A percentile compares a stretch with the other conserved stretches of the same genome.
phyloP scores from a whole-genome alignment of 2,329 filamentous ascomycete species.

The Trichoderma sp. region DNA sequence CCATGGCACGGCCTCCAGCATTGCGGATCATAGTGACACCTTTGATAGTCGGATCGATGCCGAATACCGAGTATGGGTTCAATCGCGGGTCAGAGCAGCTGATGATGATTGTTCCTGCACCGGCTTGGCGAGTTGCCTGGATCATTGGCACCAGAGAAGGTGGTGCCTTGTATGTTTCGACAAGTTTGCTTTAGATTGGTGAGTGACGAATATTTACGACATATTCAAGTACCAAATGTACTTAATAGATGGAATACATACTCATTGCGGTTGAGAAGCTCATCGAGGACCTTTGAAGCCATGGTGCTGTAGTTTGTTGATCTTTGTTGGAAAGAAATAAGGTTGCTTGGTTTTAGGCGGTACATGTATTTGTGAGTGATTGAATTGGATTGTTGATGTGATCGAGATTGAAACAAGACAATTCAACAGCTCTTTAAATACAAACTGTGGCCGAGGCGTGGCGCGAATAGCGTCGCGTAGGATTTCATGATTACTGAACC shows the following conservation, averaged over 20 bases:
- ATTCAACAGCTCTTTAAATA: neutral
- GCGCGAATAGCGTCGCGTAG: neutral
- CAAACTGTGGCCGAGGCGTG: neutral
- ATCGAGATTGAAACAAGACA: neutral
- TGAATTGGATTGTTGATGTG: neutral
- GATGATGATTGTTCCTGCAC: neutral
- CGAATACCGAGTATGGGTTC: neutral
- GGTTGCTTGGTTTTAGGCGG: neutral
- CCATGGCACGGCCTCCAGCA: slow-evolving; percentile 6
- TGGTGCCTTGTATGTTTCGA: neutral
- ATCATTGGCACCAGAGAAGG: neutral
- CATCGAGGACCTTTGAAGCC: neutral
- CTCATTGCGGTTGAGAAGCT: slow-evolving; percentile 3
- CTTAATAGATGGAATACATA: neutral
- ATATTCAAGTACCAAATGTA: too few species aligned
- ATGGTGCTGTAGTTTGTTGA: neutral
- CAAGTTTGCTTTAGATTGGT: neutral
- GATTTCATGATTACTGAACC: neutral
- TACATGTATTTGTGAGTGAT: neutral
- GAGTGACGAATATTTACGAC: neutral
- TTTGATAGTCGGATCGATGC: neutral
- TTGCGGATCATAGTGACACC: slow-evolving; percentile 4
- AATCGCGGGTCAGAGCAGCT: slow-evolving; percentile 8
- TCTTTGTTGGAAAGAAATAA: neutral
- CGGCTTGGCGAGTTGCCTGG: neutral